Evolutionary conservation across 345 rosid species (phyloP).

Genomic region (Diplotaxis tenuifolia): DNA sequence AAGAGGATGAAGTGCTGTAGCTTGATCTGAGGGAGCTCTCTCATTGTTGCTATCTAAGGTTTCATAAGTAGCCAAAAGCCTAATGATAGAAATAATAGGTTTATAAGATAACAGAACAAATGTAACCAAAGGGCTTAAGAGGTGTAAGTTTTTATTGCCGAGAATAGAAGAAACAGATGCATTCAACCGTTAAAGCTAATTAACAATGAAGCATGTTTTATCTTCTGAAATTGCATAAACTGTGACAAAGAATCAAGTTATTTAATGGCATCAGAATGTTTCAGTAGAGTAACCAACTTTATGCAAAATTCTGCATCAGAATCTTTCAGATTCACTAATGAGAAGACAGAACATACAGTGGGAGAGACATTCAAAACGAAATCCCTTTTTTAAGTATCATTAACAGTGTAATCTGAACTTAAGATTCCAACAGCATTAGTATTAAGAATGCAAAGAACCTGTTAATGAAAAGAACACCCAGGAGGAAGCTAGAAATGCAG

Average conservation of each 20-base stretch:
- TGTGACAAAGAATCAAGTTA: constrained; percentile 1
- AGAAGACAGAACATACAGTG: background rate
- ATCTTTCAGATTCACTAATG: constrained; percentile 30
- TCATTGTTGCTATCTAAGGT: constrained; percentile 40
- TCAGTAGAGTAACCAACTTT: background rate
- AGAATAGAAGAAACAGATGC: background rate
- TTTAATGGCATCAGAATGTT: background rate
- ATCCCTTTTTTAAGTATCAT: constrained; percentile 10
- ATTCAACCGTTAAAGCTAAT: background rate
- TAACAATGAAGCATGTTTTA: background rate
- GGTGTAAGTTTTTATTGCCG: background rate
- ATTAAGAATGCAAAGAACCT: constrained; percentile 8
- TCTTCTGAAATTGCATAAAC: background rate
- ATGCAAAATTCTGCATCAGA: constrained; percentile 14
- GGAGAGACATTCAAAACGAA: background rate
- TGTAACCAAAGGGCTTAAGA: background rate
- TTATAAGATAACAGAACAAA: background rate
- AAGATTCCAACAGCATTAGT: background rate
- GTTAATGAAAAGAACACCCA: constrained; percentile 48
- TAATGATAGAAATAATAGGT: constrained; percentile 23
- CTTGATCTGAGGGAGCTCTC: constrained; percentile 38
- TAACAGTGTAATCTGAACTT: background rate
- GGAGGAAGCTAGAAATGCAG: constrained; percentile 69
- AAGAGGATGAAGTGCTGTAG: constrained; percentile 44
- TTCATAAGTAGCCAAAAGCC: constrained; percentile 64